Base-by-base conservation (phyloP, 306 rosid species). In the Malus domestica region DNA sequence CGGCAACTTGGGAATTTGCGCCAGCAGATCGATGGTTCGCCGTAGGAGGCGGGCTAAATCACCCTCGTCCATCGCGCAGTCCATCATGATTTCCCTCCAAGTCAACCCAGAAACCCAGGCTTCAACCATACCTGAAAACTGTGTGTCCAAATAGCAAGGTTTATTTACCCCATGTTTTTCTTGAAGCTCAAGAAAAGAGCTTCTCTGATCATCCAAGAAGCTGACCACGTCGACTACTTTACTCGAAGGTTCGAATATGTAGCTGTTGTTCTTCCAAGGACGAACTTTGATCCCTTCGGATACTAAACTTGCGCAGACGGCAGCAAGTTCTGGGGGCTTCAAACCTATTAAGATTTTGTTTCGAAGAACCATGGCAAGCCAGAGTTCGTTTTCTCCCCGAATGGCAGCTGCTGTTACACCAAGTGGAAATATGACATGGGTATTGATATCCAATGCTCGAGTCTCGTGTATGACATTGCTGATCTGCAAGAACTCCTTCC, bases 81-180 rank as follows among this genome's bases (percentile, higher is more conserved):
- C 98, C 98, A 90, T 92, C 98, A 95, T 95, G 60, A 95, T 85
- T 73, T 95, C 98, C 76, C 86, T 89, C 98, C 98, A 95, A 15
- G 96, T 92, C 78, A 92, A 79, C 79, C 98, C 97, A 74, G 97
- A 95, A 72, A 96, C 98, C 98, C 98, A 95, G 12, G 98, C 98
- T 76, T 95, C 98, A 71, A 92, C 97, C 98, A 92, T 95, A 6
- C 98, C 98, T 72, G 91, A 83, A 86, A 95, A 95, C 67, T 95
- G 98, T 78, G 82, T 86, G 80, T 95, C 97, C 87, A 95, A 83
- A 83, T 86, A 71, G 80, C 96, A 90, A 46, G 86, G 71, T 66
- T 89, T 90, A 12, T 63, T 70, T 23, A 95, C 97, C 33, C 90
- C 93, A 60, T 95, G 91, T 70, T 88, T 95, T 72, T 92, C 97